Base-by-base conservation (phyloP, 1,139 yeast species). In the Hemisphaericaspora xylofermentans region DNA sequence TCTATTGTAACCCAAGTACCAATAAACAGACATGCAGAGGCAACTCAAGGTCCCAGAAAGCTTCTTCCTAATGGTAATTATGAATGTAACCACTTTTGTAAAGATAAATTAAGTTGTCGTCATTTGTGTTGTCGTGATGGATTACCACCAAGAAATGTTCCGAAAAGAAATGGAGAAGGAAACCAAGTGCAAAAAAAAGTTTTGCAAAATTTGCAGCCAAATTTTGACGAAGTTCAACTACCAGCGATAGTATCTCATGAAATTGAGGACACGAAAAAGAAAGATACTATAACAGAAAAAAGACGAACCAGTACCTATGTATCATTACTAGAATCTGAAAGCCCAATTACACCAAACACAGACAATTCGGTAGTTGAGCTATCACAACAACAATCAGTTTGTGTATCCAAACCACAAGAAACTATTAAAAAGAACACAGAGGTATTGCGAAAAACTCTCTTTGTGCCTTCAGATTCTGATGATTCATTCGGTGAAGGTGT, bases 81-180 rank as follows among this genome's bases (percentile, higher is more conserved):
- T 33, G 56, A 58, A 35, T 73, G 78, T 41, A 55, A 61, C 31
- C 78, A 74, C 45, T 40, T 52, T 2, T 74, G 78, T 45, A 68
- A 62, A 41, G 58, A 64, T 40, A 65, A 61, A 45, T 30, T 46
- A 1, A 54, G 33, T 38, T 72, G 77, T 44, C 61, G 76, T 8
- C 77, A 72, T 48, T 38, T 66, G 6, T 72, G 78, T 39, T 73
- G 78, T 42, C 62, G 66, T 31, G 72, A 68, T 34, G 77, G 77
- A 1, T 53, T 71, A 29, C 54, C 55, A 15, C 35, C 38, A 6
- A 36, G 40, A 22, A 9, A 15, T 21, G 15, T 24, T 28, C 17
- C 24, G 2, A 19, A 16, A 13, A 35, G 21, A 17, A 14, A 15
- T 15, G n/a, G 19, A 10, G 30, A 5, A 8, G 8, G 18, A 4